Conservation (phyloP, 768 basidiomycete genomes). For the Mycena metata region DNA sequence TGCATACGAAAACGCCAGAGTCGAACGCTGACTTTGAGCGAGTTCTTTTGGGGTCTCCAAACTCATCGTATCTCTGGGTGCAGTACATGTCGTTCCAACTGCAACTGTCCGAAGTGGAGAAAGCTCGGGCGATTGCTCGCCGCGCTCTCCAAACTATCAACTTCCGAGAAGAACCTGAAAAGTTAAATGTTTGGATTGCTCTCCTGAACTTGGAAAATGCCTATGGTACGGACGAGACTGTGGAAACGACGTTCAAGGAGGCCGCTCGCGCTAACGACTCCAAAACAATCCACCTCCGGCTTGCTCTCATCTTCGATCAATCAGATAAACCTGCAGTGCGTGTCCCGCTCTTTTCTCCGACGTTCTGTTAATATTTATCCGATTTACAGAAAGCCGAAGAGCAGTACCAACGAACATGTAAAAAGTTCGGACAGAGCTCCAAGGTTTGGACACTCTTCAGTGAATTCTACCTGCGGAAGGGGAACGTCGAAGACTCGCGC, state of each 20-base stretch:
- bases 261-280: constrained; percentile 93
- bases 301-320: constrained; percentile 88
- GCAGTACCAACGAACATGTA: constrained; percentile 87
- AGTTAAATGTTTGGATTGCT: constrained; percentile 97
- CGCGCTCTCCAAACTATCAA: constrained; percentile 90
- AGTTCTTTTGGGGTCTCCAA: constrained; percentile 91
- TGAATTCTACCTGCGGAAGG: constrained; percentile 83
- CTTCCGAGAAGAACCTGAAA: constrained; percentile 97
- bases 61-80: constrained; percentile 98
- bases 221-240: constrained; percentile 86
- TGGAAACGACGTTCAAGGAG: constrained; percentile 90
- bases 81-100: constrained; percentile 99
- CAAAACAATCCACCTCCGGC: constrained; percentile 87
- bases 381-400: constrained; percentile 88
- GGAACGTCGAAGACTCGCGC: constrained; percentile 83
- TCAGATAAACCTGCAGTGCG: constrained; percentile 85
- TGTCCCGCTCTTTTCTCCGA: constrained; percentile 6
- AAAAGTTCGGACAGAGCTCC: constrained; percentile 94
- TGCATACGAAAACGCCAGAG: constrained; percentile 88
- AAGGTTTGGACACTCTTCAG: constrained; percentile 95
- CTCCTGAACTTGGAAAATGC: constrained; percentile 94
- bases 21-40: constrained; percentile 97
- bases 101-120: constrained; percentile 96
- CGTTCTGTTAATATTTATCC: constrained; percentile 7
- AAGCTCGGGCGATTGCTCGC: constrained; percentile 89